Base-by-base conservation (phyloP, 1,139 yeast genomes). In the Kurtzmaniella natalensis region DNA sequence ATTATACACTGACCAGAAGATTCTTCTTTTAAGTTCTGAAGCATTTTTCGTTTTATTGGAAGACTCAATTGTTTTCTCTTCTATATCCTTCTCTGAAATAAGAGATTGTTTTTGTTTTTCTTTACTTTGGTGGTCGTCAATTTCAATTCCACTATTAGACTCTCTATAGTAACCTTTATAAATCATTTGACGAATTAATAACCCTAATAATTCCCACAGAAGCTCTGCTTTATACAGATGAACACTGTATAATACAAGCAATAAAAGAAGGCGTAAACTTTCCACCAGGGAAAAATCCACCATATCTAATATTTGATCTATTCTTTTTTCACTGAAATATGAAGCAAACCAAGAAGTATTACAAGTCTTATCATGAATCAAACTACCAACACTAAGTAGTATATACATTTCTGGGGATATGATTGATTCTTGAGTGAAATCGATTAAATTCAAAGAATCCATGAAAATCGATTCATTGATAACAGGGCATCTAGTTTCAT, bases 1-100 rank as follows among this genome's bases (percentile, higher is more conserved):
- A 34, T 63, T 65, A 42, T 56, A 61, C 2, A 63, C 44, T 2
- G 70, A 49, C 72, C 72, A 67, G 37, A 66, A 63, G 5, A 64
- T 44, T 19, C 66, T 45, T 31, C 53, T 45, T 18, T 46, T 41
- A 23, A 46, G 34, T 2, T 30, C 33, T 23, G 26, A 10, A 7
- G 11, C 26, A 4, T 11, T 11, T 7, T 23, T 5, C 6, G 8
- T 10, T 14, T n/a, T 5, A 10, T 21, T n/a, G n/a, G n/a, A n/a
- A n/a, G n/a, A n/a, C n/a, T n/a, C n/a, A n/a, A 10, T 28, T 19
- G n/a, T n/a, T n/a, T n/a, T n/a, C n/a, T n/a, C n/a, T n/a, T n/a
- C n/a, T n/a, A n/a, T 21, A 9, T 38, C 35, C 4, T 17, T 5
- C 9, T 43, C 39, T 2, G 38, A 9, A 16, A 32, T 15, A 5